Conservation (phyloP, 306 rosid genomes). For the Vigna radiata region DNA sequence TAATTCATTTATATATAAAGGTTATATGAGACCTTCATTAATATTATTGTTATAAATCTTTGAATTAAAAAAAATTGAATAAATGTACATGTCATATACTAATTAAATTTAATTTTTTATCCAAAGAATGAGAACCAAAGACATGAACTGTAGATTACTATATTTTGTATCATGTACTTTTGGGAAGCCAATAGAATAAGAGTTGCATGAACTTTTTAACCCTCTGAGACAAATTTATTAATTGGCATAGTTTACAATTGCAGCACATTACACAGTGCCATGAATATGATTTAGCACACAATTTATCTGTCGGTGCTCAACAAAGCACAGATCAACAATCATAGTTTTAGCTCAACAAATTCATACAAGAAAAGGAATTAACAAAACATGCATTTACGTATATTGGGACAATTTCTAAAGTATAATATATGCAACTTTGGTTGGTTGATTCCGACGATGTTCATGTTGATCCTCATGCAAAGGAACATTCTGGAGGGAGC, state of each 20-base stretch:
- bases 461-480: background rate
- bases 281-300: background rate
- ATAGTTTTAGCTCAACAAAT: background rate
- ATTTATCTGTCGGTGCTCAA: background rate
- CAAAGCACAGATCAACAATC: background rate
- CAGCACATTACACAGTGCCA: slow-evolving; percentile 8
- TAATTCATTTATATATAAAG: no score
- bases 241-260: slow-evolving; percentile 16
- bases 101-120: no score
- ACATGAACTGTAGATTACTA: no score
- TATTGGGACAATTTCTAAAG: background rate
- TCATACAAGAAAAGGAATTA: slow-evolving; percentile 1
- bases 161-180: no score
- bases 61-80: no score
- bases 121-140: no score
- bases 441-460: background rate
- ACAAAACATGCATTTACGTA: background rate
- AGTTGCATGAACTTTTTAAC: background rate
- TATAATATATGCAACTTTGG: background rate
- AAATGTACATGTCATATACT: no score
- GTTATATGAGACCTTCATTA: no score
- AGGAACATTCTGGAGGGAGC: slow-evolving; percentile 47
- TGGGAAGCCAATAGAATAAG: no score
- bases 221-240: background rate
- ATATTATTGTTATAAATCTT: no score